Conservation (phyloP, 257 asterid genomes). For the Solanum appendiculatum region DNA sequence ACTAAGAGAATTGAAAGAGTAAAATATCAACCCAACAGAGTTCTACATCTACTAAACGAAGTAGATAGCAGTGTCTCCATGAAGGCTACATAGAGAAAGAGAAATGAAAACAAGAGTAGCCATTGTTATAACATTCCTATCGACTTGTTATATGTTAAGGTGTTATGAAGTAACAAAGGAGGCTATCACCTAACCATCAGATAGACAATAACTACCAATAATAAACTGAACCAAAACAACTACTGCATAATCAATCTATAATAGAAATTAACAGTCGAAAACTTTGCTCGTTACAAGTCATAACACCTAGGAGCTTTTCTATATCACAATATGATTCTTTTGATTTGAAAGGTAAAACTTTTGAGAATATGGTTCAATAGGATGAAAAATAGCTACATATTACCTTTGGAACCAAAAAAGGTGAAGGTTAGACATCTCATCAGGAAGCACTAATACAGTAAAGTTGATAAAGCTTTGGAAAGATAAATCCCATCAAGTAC, state of each 20-base stretch:
- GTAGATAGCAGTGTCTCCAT: background rate
- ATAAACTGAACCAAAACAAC: background rate
- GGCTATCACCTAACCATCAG: background rate
- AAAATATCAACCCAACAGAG: background rate
- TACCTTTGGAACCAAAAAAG: background rate
- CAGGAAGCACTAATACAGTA: background rate
- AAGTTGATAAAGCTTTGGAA: background rate
- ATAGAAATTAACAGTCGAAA: background rate
- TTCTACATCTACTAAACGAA: background rate
- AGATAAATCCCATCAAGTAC: background rate
- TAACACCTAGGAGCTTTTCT: background rate
- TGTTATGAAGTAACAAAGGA: background rate
- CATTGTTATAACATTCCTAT: background rate
- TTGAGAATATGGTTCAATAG: background rate
- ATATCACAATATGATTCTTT: background rate
- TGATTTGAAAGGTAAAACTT: background rate
- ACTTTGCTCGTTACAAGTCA: background rate
- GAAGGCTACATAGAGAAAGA: background rate
- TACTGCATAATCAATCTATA: background rate
- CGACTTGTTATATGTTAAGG: background rate
- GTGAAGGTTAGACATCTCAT: background rate
- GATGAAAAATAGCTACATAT: background rate
- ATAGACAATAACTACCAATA: background rate
- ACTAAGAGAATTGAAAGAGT: background rate
- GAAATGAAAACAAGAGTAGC: background rate